Percentiles rank a stretch among this genome's conserved stretches.
phyloP scores from a whole-genome alignment of 1,284 basidiomycete genomes.

The Ustilago trichophora region DNA sequence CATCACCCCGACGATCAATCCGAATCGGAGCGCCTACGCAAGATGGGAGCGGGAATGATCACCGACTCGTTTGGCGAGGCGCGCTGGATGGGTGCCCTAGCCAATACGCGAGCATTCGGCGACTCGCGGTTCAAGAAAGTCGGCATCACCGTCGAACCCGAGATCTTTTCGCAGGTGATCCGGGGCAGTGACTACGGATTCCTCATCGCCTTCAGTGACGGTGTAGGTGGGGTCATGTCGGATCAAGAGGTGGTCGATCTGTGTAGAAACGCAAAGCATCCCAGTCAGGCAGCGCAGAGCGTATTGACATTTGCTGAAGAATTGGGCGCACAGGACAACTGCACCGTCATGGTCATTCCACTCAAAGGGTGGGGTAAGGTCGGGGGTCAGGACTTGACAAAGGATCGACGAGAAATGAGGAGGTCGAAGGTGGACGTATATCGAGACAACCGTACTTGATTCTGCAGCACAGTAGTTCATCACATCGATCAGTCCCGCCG shows the following conservation, averaged over 20 bases:
- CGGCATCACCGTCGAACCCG: slow-evolving; percentile 86
- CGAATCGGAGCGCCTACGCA: slow-evolving; percentile 83
- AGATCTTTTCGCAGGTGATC: slow-evolving; percentile 82
- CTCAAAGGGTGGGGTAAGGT: slow-evolving; percentile 89
- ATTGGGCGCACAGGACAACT: slow-evolving; percentile 85
- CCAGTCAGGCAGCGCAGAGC: slow-evolving; percentile 80
- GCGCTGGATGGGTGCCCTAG: slow-evolving; percentile 93
- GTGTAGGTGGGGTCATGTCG: slow-evolving; percentile 86
- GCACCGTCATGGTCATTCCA: slow-evolving; percentile 90
- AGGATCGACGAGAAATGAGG: slow-evolving; percentile 60
- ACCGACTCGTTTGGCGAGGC: slow-evolving; percentile 96
- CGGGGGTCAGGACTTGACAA: slow-evolving; percentile 80
- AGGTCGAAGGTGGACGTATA: slow-evolving; percentile 52
- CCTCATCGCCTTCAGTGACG: slow-evolving; percentile 72
- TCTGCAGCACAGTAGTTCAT: too few species aligned
- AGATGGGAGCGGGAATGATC: slow-evolving; percentile 86
- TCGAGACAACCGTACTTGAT: slow-evolving; percentile 49
- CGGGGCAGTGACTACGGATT: slow-evolving; percentile 67
- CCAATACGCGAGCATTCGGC: slow-evolving; percentile 92
- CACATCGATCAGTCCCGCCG: too few species aligned
- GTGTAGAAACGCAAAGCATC: slow-evolving; percentile 77
- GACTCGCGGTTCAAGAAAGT: slow-evolving; percentile 84
- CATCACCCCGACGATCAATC: slow-evolving; percentile 90
- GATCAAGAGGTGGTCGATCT: slow-evolving; percentile 95
- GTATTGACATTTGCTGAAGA: slow-evolving; percentile 90